phyloP scores from a whole-genome alignment of 805 yeast species.

The Naumovozyma baii region DNA sequence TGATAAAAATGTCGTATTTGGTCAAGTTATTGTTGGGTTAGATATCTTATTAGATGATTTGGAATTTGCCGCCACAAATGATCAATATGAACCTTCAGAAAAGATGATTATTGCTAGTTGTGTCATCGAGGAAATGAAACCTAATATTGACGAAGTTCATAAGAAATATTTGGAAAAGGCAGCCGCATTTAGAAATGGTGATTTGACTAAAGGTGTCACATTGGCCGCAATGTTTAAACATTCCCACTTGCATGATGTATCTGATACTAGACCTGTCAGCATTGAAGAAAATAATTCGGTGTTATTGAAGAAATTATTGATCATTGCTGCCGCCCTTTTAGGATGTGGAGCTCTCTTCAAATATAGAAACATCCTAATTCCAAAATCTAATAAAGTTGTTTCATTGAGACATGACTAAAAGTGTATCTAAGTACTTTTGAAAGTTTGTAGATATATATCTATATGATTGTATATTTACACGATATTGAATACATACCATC shows the following conservation, averaged over 20 bases:
- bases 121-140: conserved; percentile 15
- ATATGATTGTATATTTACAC: too few species aligned
- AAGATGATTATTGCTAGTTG: conserved; percentile 34
- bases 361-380: conserved; percentile 7
- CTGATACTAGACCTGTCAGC: neutral
- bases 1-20: conserved; percentile 65
- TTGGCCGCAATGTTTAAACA: conserved; percentile 5
- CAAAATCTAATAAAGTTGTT: conserved; percentile 15
- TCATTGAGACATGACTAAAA: conserved; percentile 20
- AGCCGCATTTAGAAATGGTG: conserved; percentile 20
- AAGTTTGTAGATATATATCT: too few species aligned
- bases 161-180: conserved; percentile 11
- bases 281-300: neutral
- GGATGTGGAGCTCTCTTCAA: conserved; percentile 9
- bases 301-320: neutral
- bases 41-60: conserved; percentile 48
- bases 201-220: conserved; percentile 13
- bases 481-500: too few species aligned
- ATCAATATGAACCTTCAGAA: conserved; percentile 31
- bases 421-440: too few species aligned
- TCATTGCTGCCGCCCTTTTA: conserved; percentile 8
- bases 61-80: conserved; percentile 34
- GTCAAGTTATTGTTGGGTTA: conserved; percentile 60
- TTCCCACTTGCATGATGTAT: neutral
- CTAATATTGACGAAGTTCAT: conserved; percentile 4